Percentiles rank a stretch among this genome's conserved stretches.
Conservation (phyloP, 257 asterid genomes). For the Penstemon davidsonii region DNA sequence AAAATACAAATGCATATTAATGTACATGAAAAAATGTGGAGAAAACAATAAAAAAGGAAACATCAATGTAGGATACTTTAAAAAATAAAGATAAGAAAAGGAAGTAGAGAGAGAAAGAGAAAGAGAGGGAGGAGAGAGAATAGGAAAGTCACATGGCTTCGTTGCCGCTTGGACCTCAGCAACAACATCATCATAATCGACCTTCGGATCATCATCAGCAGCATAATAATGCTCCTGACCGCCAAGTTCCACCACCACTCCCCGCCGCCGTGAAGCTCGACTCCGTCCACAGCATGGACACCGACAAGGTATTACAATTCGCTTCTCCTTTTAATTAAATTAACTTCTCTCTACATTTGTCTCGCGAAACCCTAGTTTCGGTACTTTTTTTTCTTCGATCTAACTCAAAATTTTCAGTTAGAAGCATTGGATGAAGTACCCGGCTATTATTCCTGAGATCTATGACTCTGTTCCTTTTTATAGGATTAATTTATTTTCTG, state of each 20-base stretch:
- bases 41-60: no score
- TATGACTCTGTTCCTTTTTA: conserved; percentile 2
- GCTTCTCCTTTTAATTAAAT: neutral
- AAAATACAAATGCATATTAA: no score
- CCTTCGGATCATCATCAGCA: conserved; percentile 40
- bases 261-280: conserved; percentile 51
- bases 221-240: conserved; percentile 29
- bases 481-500: no score
- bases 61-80: no score
- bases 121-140: neutral
- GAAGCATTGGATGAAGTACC: conserved; percentile 26
- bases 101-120: conserved; percentile 5
- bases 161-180: conserved; percentile 77
- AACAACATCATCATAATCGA: conserved; percentile 48
- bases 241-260: conserved; percentile 46
- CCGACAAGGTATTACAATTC: conserved; percentile 54
- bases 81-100: no score
- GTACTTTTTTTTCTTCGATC: conserved; percentile 35
- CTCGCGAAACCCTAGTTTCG: conserved; percentile 24
- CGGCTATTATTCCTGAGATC: conserved; percentile 20
- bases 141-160: conserved; percentile 67
- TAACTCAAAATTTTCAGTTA: conserved; percentile 33
- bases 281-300: conserved; percentile 45
- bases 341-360: neutral
- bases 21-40: no score